These are phyloP conservation scores for Paraphoma sp. DNA, from an alignment of 2,329 filamentous ascomycete genomes.

Conservation along the genomic window DNA sequence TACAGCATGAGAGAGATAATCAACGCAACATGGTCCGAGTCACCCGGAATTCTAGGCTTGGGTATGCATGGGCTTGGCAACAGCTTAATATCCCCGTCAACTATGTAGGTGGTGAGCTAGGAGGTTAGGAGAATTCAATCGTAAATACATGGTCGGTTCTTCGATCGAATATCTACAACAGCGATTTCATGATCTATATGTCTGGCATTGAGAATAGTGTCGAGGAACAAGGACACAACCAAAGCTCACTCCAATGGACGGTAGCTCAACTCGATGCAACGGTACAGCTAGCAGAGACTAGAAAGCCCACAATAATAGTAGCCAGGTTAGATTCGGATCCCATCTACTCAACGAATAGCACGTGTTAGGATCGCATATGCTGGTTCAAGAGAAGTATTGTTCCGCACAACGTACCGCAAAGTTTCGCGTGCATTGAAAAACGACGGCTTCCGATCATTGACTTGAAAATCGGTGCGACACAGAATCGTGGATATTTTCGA, in stretches of 20 bases:
- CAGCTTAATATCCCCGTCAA: conserved; percentile 50
- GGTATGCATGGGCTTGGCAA: conserved; percentile 58
- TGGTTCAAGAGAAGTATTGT: too few relatives aligned
- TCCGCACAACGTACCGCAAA: too few relatives aligned
- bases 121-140: conserved; percentile 37
- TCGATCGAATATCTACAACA: conserved; percentile 27
- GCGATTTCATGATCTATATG: conserved; percentile 63
- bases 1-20: conserved; percentile 53
- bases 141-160: conserved; percentile 29
- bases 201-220: conserved; percentile 63
- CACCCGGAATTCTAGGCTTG: conserved; percentile 57
- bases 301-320: conserved; percentile 62
- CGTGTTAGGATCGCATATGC: too few relatives aligned
- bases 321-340: too few relatives aligned
- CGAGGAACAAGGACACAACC: conserved; percentile 62
- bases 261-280: conserved; percentile 61
- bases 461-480: too few relatives aligned
- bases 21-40: conserved; percentile 58
- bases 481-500: too few relatives aligned
- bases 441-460: too few relatives aligned
- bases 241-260: conserved; percentile 60
- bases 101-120: conserved; percentile 31
- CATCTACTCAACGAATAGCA: too few relatives aligned
- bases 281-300: conserved; percentile 52
- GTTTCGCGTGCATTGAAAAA: too few relatives aligned